A percentile compares a stretch with the other conserved stretches of the same genome.
Conservation (phyloP, 441 rosid genomes). For the Jatropha multifida region DNA sequence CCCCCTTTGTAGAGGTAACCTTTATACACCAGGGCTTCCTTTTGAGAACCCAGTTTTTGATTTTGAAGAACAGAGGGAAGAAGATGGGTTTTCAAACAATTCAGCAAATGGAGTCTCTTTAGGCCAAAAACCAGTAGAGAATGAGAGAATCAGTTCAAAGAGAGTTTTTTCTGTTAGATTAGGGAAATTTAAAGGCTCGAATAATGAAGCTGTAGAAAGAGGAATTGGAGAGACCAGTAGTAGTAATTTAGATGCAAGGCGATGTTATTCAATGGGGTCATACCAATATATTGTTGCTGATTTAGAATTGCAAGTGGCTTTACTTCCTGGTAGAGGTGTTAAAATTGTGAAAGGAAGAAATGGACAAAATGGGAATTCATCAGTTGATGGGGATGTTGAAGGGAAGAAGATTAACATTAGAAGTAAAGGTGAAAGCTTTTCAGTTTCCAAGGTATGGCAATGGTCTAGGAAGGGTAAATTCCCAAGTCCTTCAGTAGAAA, state of each 20-base stretch:
- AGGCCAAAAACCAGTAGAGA: slow-evolving; percentile 52
- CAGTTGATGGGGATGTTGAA: slow-evolving; percentile 42
- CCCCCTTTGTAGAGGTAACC: slow-evolving; percentile 63
- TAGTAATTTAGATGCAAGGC: slow-evolving; percentile 47
- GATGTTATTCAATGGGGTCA: slow-evolving; percentile 78
- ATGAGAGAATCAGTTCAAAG: slow-evolving; percentile 50
- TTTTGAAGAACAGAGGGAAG: slow-evolving; percentile 32
- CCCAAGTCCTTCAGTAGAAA: slow-evolving; percentile 44
- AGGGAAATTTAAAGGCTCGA: slow-evolving; percentile 53
- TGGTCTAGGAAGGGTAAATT: slow-evolving; percentile 55
- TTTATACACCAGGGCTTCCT: slow-evolving; percentile 30
- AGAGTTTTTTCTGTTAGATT: slow-evolving; percentile 66
- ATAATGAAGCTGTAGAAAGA: slow-evolving; percentile 28
- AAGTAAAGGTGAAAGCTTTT: slow-evolving; percentile 53
- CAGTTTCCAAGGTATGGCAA: slow-evolving; percentile 67
- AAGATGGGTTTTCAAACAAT: slow-evolving; percentile 25
- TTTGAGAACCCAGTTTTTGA: slow-evolving; percentile 29
- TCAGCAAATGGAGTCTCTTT: slow-evolving; percentile 24
- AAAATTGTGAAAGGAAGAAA: slow-evolving; percentile 45
- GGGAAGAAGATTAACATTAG: slow-evolving; percentile 46
- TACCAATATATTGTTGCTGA: slow-evolving; percentile 67
- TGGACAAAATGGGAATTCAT: slow-evolving; percentile 39
- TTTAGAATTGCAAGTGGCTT: slow-evolving; percentile 55
- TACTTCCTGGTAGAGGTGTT: slow-evolving; percentile 33
- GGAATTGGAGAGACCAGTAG: slow-evolving; percentile 41